Conservation (phyloP, 768 basidiomycete genomes). For the Cystofilobasidium ferigula region DNA sequence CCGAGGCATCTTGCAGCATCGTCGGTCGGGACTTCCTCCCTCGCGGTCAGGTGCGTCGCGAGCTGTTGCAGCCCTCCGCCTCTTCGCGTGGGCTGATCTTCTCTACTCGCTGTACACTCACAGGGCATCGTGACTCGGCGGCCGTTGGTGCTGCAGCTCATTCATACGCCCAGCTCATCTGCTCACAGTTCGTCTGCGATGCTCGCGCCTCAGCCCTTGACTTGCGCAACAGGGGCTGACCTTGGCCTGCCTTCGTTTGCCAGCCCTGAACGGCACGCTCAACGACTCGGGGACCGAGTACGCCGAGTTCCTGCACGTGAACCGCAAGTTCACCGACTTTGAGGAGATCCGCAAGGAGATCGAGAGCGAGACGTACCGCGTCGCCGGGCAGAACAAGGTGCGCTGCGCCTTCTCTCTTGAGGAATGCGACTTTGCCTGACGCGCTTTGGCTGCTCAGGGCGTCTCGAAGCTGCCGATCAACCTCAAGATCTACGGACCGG, state of each 20-base stretch:
- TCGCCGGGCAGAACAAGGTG: slow-evolving; percentile 91
- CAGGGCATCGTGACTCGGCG: slow-evolving; percentile 92
- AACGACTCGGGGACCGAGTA: slow-evolving; percentile 52
- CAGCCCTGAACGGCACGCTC: slow-evolving; percentile 30
- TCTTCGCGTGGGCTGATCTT: too few species aligned
- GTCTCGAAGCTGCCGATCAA: slow-evolving; percentile 93
- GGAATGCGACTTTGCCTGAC: background rate
- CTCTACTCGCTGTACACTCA: background rate
- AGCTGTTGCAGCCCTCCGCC: background rate
- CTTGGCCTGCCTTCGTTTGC: slow-evolving; percentile 37
- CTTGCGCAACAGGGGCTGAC: slow-evolving; percentile 32
- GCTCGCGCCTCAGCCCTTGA: slow-evolving; percentile 10
- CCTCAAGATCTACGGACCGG: slow-evolving; percentile 86
- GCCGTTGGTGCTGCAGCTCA: slow-evolving; percentile 87
- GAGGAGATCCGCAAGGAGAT: slow-evolving; percentile 89
- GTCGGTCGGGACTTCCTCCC: slow-evolving; percentile 61
- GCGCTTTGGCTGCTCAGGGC: slow-evolving; percentile 41
- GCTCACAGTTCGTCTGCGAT: slow-evolving; percentile 31
- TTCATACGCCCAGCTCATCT: slow-evolving; percentile 64
- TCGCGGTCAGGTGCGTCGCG: slow-evolving; percentile 30
- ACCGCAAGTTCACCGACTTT: slow-evolving; percentile 95
- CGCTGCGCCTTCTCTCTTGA: slow-evolving; percentile 22
- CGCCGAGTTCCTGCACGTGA: slow-evolving; percentile 93
- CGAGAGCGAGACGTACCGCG: slow-evolving; percentile 91
- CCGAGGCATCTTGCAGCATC: slow-evolving; percentile 47